Evolutionary conservation across 164 flowering plant genomes (phyloP).

Genomic region (grape (Vitis vinifera)): DNA sequence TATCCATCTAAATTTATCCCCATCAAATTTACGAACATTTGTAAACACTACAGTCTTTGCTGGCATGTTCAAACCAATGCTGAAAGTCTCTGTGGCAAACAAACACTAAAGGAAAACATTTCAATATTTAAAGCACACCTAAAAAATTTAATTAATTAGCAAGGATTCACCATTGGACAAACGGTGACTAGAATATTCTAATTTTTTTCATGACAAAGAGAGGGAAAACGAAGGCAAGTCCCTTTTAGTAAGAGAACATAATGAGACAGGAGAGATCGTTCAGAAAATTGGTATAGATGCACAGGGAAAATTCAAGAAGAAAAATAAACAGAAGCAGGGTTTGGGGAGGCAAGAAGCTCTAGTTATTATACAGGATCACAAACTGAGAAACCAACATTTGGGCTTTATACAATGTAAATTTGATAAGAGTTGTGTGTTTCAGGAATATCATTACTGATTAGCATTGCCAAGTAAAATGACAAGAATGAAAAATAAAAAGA

Average conservation of each 20-base stretch:
- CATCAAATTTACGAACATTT: constrained; percentile 98
- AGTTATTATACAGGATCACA: too few species aligned
- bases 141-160: background rate
- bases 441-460: too few species aligned
- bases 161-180: background rate
- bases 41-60: constrained; percentile 98
- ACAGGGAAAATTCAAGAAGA: too few species aligned
- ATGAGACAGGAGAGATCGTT: too few species aligned
- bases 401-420: background rate
- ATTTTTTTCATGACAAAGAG: too few species aligned
- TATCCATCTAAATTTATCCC: constrained; percentile 98
- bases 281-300: too few species aligned
- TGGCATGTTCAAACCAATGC: constrained; percentile 99
- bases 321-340: too few species aligned
- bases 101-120: constrained; percentile 61
- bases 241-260: too few species aligned
- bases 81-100: constrained; percentile 99
- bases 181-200: background rate
- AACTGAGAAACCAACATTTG: too few species aligned
- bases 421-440: background rate
- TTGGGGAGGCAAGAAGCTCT: too few species aligned
- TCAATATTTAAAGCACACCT: background rate
- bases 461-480: background rate
- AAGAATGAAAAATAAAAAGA: background rate
- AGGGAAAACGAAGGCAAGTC: too few species aligned